Conservation (phyloP, 2,329 filamentous ascomycete genomes). For the Hyphodiscus sp. region DNA sequence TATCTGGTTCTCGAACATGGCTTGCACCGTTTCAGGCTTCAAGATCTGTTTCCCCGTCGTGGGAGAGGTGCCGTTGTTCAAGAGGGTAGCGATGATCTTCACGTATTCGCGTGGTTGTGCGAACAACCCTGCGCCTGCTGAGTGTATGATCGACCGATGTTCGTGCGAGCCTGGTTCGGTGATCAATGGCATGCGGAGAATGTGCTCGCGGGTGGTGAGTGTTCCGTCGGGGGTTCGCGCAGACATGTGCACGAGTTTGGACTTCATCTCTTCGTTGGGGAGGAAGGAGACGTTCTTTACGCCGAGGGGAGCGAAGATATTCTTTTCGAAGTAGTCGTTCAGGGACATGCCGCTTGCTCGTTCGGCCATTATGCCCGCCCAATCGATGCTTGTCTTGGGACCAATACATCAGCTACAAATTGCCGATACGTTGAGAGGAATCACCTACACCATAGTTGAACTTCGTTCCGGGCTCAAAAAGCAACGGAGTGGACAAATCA, state of each 20-base stretch:
- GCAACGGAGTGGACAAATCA: constrained; percentile 31
- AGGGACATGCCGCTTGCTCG: constrained; percentile 37
- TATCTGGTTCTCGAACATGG: constrained; percentile 61
- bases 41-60: constrained; percentile 49
- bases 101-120: constrained; percentile 53
- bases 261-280: constrained; percentile 41
- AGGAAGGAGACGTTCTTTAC: constrained; percentile 21
- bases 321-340: constrained; percentile 42
- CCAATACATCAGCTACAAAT: constrained; percentile 36
- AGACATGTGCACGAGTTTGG: constrained; percentile 51
- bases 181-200: constrained; percentile 10
- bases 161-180: not conserved
- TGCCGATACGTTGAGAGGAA: constrained; percentile 30
- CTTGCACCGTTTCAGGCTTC: constrained; percentile 48
- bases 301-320: constrained; percentile 41
- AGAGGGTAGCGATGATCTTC: constrained; percentile 53
- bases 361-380: constrained; percentile 45
- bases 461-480: constrained; percentile 57
- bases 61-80: constrained; percentile 59
- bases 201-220: constrained; percentile 12
- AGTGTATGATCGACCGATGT: constrained; percentile 38
- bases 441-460: constrained; percentile 53
- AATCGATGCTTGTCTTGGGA: constrained; percentile 44
- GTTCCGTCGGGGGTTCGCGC: constrained; percentile 38
- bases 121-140: constrained; percentile 56